Conservation (phyloP, 1,139 yeast genomes). For the Kodamaea alishanica region DNA sequence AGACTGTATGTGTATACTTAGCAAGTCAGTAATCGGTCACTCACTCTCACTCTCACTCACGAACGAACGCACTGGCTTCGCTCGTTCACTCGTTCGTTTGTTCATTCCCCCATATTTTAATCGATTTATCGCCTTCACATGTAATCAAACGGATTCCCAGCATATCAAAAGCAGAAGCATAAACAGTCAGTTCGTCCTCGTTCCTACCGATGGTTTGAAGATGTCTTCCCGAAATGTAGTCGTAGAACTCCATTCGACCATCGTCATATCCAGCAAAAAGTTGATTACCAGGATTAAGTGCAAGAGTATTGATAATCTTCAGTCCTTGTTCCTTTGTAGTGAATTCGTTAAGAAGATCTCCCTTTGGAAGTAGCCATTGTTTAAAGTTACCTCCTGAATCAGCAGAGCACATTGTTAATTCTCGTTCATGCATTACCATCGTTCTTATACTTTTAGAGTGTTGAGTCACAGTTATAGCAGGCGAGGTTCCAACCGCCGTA, state of each 20-base stretch:
- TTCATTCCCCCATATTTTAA: slow-evolving; percentile 73
- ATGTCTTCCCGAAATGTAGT: slow-evolving; percentile 67
- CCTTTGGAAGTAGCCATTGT: slow-evolving; percentile 82
- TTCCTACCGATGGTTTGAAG: slow-evolving; percentile 38
- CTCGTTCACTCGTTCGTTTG: background rate
- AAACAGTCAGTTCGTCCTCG: slow-evolving; percentile 58
- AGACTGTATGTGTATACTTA: background rate
- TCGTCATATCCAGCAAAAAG: slow-evolving; percentile 82
- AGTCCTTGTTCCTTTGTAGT: slow-evolving; percentile 40
- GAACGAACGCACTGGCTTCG: too few relatives aligned
- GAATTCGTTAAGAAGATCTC: slow-evolving; percentile 55
- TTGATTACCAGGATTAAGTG: slow-evolving; percentile 58
- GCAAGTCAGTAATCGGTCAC: too few relatives aligned
- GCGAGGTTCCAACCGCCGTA: slow-evolving; percentile 10
- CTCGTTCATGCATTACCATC: slow-evolving; percentile 65
- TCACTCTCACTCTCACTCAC: too few relatives aligned
- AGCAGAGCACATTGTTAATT: slow-evolving; percentile 68
- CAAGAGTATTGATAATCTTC: slow-evolving; percentile 62
- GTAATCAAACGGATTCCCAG: slow-evolving; percentile 80
- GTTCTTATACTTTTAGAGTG: slow-evolving; percentile 82
- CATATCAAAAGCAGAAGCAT: slow-evolving; percentile 71
- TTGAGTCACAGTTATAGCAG: slow-evolving; percentile 63
- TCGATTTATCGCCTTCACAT: slow-evolving; percentile 86
- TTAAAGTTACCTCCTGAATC: slow-evolving; percentile 78
- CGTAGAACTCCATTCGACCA: slow-evolving; percentile 74